Conservation (phyloP, 495 filamentous ascomycete genomes). For the Acidiella bohemica region DNA sequence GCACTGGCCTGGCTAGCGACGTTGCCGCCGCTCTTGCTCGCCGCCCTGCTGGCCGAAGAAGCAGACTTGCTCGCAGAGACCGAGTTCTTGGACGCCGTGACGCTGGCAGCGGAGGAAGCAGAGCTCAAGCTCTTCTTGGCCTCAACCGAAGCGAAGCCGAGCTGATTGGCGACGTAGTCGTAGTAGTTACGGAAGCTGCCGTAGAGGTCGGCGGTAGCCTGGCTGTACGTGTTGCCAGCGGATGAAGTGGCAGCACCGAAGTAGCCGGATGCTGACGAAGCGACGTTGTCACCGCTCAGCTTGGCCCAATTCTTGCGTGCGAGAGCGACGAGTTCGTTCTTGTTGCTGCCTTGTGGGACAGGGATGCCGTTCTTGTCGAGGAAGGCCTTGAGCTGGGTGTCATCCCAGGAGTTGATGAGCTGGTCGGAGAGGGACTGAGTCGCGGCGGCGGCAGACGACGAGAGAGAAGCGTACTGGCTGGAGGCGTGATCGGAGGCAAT, state of each 20-base stretch:
- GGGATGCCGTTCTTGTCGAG: slow-evolving; percentile 59
- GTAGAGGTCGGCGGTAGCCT: slow-evolving; percentile 57
- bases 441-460: slow-evolving; percentile 52
- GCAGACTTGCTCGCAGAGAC: slow-evolving; percentile 11
- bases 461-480: slow-evolving; percentile 45
- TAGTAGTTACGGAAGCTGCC: slow-evolving; percentile 41
- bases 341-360: slow-evolving; percentile 79
- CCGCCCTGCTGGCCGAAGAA: slow-evolving; percentile 27
- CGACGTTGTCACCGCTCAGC: slow-evolving; percentile 48
- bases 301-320: slow-evolving; percentile 77
- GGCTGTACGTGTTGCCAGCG: slow-evolving; percentile 62
- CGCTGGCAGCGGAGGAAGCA: slow-evolving; percentile 19
- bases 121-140: slow-evolving; percentile 22
- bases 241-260: slow-evolving; percentile 72
- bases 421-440: slow-evolving; percentile 63
- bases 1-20: slow-evolving; percentile 29
- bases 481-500: slow-evolving; percentile 54
- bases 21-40: slow-evolving; percentile 17
- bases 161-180: slow-evolving; percentile 61
- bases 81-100: slow-evolving; percentile 10
- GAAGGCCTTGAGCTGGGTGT: slow-evolving; percentile 66
- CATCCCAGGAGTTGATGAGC: slow-evolving; percentile 80
- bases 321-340: slow-evolving; percentile 80
- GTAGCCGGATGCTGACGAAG: slow-evolving; percentile 45
- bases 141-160: slow-evolving; percentile 33